Evolutionary conservation across 495 filamentous ascomycete species (phyloP), one percentile per base, ranked within the genome.

Genomic region (Penicillium canescens): DNA sequence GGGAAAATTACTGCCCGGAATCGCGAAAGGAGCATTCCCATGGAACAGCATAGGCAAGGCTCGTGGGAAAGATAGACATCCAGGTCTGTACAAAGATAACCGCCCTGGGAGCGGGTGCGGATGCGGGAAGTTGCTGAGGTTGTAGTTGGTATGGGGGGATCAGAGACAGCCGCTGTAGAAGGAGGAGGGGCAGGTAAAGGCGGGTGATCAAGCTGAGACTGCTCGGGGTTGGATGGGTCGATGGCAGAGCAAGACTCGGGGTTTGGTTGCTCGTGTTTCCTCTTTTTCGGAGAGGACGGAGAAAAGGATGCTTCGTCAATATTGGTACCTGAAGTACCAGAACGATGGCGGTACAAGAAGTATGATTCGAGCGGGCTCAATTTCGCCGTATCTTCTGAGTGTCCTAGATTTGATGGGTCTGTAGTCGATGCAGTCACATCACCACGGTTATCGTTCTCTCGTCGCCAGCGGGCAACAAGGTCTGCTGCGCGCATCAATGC

Each of bases 51-150:
- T 28, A 94, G 78, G 60, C 94, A 98, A 3, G 94, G 94, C 69
- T 98, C 94, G 65, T 96, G 92, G 2, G 91, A 93, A 31, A 93
- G 69, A 68, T 96, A 97, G 28, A 98, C 79, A 59, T 96, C 91
- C 2, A 98, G 81, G 44, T 89, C 87, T 47, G 92, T 87, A 69
- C 93, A 98, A 31, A 98, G 84, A 69, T 98, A 98, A n/a, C 93
- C 93, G 55, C 87, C 86, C n/a, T 75, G 66, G 35, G 55, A 63
- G 42, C 65, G 82, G 23, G 68, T 70, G 67, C 71, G 78, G 58
- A 70, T 71, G 9, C 64, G 60, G 18, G 66, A 60, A 55, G 54
- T 31, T 35, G 41, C 40, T 3, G 50, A 37, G 8, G 49, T 12
- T 11, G 35, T 33, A 11, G 28, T 10, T 1, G 41, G 20, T 2